Conservation (phyloP, 1,284 basidiomycete species). For the Athelia sp. region DNA sequence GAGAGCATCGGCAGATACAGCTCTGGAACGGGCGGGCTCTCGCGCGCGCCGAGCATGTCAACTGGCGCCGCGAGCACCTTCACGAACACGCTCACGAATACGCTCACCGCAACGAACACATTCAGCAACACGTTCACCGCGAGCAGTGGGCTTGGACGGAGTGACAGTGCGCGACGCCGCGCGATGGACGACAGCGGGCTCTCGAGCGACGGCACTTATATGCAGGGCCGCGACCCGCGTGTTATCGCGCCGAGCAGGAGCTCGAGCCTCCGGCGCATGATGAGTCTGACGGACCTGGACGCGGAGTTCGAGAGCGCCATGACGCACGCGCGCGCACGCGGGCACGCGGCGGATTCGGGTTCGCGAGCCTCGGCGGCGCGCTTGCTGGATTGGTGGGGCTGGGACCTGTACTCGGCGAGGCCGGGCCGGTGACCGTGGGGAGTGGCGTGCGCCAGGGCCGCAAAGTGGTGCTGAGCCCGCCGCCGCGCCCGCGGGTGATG, state of each 20-base stretch:
- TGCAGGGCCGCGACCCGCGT: slow-evolving; percentile 64
- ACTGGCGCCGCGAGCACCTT: not conserved
- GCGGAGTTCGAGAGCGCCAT: slow-evolving; percentile 56
- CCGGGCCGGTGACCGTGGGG: slow-evolving; percentile 45
- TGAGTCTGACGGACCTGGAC: slow-evolving; percentile 71
- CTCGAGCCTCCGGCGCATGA: slow-evolving; percentile 60
- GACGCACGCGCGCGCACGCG: slow-evolving; percentile 37
- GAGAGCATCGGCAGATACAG: slow-evolving; percentile 19
- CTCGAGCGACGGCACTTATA: slow-evolving; percentile 51
- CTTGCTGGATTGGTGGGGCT: slow-evolving; percentile 12
- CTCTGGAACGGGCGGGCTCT: too few species aligned
- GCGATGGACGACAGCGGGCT: slow-evolving; percentile 69
- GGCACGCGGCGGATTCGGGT: slow-evolving; percentile 41
- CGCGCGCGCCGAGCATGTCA: too few species aligned
- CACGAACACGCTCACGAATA: slow-evolving; percentile 4
- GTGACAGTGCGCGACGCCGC: too few species aligned
- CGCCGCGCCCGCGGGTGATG: slow-evolving; percentile 14
- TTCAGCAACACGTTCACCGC: slow-evolving; percentile 31
- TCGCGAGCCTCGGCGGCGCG: slow-evolving; percentile 27
- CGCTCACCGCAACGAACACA: slow-evolving; percentile 13
- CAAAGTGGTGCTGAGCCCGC: slow-evolving; percentile 31
- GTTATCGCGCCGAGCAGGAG: slow-evolving; percentile 63
- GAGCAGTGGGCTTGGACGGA: too few species aligned
- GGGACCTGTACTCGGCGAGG: slow-evolving; percentile 25
- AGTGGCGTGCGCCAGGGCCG: slow-evolving; percentile 39